Evolutionary conservation across 2,329 filamentous ascomycete genomes (phyloP).

Genomic region (Hypoxylon sp.): DNA sequence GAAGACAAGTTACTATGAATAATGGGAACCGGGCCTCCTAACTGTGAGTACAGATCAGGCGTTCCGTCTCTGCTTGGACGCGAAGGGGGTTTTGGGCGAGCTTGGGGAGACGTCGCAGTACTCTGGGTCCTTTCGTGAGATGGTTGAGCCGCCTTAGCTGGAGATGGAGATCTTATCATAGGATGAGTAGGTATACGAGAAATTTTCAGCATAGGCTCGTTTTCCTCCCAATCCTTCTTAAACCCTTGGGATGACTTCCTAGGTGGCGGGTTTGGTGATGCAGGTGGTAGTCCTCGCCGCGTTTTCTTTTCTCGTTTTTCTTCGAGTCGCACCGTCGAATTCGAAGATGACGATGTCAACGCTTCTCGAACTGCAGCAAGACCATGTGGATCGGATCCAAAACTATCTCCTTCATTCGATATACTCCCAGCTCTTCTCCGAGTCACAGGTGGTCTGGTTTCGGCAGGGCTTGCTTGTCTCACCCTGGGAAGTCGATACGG

Average conservation of each 20-base stretch:
- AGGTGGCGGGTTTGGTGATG: slow-evolving; percentile 68
- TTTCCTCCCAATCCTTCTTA: slow-evolving; percentile 50
- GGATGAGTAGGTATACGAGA: slow-evolving; percentile 44
- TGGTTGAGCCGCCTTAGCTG: slow-evolving; percentile 45
- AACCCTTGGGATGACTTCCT: slow-evolving; percentile 69
- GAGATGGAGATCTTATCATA: slow-evolving; percentile 46
- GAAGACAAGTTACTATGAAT: slow-evolving; percentile 70
- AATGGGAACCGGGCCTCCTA: slow-evolving; percentile 60
- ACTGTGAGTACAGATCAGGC: slow-evolving; percentile 65
- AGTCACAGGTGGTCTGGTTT: slow-evolving; percentile 67
- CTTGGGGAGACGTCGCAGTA: slow-evolving; percentile 43
- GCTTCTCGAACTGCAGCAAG: slow-evolving; percentile 75
- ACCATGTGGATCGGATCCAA: slow-evolving; percentile 61
- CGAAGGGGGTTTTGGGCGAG: slow-evolving; percentile 57
- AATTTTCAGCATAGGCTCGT: slow-evolving; percentile 52
- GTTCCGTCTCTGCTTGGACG: slow-evolving; percentile 76
- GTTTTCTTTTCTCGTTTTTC: slow-evolving; percentile 57
- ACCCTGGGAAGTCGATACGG: slow-evolving; percentile 57
- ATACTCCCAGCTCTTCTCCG: slow-evolving; percentile 65
- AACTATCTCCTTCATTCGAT: slow-evolving; percentile 58
- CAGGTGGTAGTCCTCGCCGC: slow-evolving; percentile 55
- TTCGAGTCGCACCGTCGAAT: slow-evolving; percentile 69
- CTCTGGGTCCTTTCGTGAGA: slow-evolving; percentile 41
- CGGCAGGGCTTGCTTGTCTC: slow-evolving; percentile 64
- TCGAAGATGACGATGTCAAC: slow-evolving; percentile 75